Base-by-base conservation (phyloP, 2,329 filamentous ascomycete species). In the Trichoderma harzianum region DNA sequence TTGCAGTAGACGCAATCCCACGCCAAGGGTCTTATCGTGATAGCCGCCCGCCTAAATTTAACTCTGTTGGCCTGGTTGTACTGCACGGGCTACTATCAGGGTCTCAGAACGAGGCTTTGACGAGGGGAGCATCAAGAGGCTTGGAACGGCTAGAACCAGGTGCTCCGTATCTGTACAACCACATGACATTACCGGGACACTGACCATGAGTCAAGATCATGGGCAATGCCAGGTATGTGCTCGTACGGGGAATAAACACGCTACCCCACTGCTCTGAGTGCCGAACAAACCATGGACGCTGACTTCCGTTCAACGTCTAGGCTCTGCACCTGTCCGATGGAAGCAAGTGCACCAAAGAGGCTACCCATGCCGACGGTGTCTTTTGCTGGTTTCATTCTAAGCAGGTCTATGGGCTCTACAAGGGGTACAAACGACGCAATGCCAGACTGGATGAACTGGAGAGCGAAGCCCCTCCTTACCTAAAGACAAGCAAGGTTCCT, bases 331-430 rank as follows among this genome's bases (percentile, higher is more conserved):
- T 69, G 14, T 60, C 66, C 16, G 66, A 69, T 34, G 55, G 16
- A 7, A 60, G 34, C 36, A 69, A 34, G 14, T 69, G 66, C 26
- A 60, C n/a, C 12, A 69, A 61, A 34, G 55, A 69, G 14, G 55
- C 66, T 28, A 69, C 66, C 30, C 66, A 69, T 26, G 65, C 65
- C 36, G 60, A 69, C 12, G 66, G 66, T n/a, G 21, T 69, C 36
- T 69, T 69, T 21, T 69, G 66, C n/a, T 69, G 55, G 55, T 69
- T 61, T 16, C 66, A 69, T 24, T 60, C 66, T 14, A 69, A 69
- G 8, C 55, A 69, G 57, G 66, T 69, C 28, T 69, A 47, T 26
- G 66, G 66, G 1, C 66, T 69, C 36, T 69, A 69, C 36, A 69
- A 60, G 55, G 66, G 66, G 8, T 69, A 69, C 18, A 69, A 69